Percentiles rank a stretch among this genome's conserved stretches.
Evolutionary conservation across 2,329 filamentous ascomycete species (phyloP).

Genomic region (Pyricularia sp.): DNA sequence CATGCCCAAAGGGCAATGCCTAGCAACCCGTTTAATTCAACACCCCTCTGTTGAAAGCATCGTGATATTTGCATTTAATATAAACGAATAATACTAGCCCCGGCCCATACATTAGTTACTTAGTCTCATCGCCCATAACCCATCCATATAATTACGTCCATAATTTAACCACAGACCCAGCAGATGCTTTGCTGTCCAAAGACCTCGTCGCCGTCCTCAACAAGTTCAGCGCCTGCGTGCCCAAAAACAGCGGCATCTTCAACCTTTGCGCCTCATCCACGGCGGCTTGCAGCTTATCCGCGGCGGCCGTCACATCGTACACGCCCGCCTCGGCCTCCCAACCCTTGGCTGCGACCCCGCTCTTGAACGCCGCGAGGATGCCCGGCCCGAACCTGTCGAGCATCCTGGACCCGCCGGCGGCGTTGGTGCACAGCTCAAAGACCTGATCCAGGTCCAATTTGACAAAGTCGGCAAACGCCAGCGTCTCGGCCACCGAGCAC

Average conservation of each 20-base stretch:
- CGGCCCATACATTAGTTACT: background rate
- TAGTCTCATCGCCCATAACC: background rate
- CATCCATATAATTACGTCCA: background rate
- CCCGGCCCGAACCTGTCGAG: conserved; percentile 22
- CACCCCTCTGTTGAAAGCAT: background rate
- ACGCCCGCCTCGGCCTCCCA: conserved; percentile 3
- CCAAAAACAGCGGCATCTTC: conserved; percentile 27
- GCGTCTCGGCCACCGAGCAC: conserved; percentile 27
- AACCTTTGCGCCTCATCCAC: conserved; percentile 28
- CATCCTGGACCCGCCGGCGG: conserved; percentile 28
- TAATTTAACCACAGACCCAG: conserved; percentile 12
- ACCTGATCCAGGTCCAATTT: conserved; percentile 31
- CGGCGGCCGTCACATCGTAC: conserved; percentile 17
- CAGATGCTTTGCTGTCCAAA: conserved; percentile 8
- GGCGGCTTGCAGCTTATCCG: conserved; percentile 20
- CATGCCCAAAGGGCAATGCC: no score
- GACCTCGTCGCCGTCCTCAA: conserved; percentile 17
- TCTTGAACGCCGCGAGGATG: conserved; percentile 23
- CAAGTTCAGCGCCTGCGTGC: conserved; percentile 24
- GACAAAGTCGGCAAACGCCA: conserved; percentile 27
- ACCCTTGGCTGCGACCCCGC: conserved; percentile 11
- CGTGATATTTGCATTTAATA: background rate
- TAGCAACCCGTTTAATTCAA: background rate
- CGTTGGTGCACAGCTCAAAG: conserved; percentile 30
- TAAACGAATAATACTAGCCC: background rate